Conservation (phyloP, 768 basidiomycete species). For the Lanmaoa rubissima region DNA sequence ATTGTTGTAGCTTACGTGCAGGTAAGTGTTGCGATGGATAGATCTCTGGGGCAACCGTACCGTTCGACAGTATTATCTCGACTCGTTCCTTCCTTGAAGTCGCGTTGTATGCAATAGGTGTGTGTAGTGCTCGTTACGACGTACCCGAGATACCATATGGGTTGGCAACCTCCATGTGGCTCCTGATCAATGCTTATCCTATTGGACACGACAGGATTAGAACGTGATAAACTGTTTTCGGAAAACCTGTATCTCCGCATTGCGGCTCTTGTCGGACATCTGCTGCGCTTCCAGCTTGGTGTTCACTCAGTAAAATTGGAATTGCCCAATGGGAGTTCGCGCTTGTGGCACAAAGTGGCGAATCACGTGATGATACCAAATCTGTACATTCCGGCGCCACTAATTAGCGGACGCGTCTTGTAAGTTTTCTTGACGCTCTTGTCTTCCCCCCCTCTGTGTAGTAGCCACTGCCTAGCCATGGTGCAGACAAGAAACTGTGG, state of each 20-base stretch:
- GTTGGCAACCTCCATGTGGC: neutral
- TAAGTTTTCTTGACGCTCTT: slow-evolving; percentile 21
- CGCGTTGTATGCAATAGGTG: neutral
- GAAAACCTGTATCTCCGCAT: neutral
- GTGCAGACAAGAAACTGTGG: slow-evolving; percentile 19
- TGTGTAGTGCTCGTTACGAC: neutral
- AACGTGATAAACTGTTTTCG: neutral
- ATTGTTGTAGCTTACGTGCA: neutral
- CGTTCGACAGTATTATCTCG: neutral
- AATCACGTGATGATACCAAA: slow-evolving; percentile 23
- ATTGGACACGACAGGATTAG: neutral
- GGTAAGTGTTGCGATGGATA: neutral
- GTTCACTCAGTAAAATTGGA: neutral
- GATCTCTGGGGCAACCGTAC: neutral
- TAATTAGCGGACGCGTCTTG: slow-evolving; percentile 26
- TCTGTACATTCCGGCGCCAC: slow-evolving; percentile 21
- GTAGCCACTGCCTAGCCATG: slow-evolving; percentile 14
- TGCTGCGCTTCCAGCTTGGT: neutral
- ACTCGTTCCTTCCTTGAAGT: neutral
- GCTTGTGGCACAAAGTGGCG: slow-evolving; percentile 25
- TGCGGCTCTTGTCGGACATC: neutral
- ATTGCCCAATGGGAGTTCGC: slow-evolving; percentile 13
- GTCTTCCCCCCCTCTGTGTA: neutral
- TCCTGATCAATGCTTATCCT: neutral
- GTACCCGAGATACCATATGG: neutral